Base-by-base conservation (phyloP, 2,329 filamentous ascomycete species). In the Colletotrichum lindemuthianum region DNA sequence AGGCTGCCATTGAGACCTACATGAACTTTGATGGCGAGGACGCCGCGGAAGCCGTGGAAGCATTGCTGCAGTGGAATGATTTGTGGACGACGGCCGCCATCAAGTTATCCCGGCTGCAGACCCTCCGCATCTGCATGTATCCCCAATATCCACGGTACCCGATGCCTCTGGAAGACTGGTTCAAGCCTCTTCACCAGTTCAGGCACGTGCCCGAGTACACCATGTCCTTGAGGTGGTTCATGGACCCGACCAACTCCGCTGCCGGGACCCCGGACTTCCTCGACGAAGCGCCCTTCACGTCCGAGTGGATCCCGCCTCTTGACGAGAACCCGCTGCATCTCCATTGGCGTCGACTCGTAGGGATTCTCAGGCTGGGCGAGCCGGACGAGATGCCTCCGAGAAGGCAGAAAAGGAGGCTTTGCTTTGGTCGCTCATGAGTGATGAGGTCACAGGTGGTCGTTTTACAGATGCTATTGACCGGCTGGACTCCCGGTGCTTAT, bases 151-250 rank as follows among this genome's bases (percentile, higher is more conserved):
- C 61, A 12, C 58, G 61, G 8, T 65, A 48, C 16, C 61, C 61
- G 9, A 65, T 61, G 36, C 61, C 61, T 0, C 59, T 56, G 9
- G 61, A 65, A 3, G 61, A 65, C 43, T 65, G 61, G 61, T 52
- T 61, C 3, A 37, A 13, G 36, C 34, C 61, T 8, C 58, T 65
- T 4, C 61, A 65, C 11, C 59, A 48, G 15, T 57, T 65, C 33
- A 45, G 47, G 13, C 24, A 55, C n/a, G 60, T 65, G 24, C 40
- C 58, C 15, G 13, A 8, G 8, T 61, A 56, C 47, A 11, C 33
- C 1, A 36, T 50, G 9, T 52, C 58, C 2, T 36, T 65, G n/a
- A 54, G 58, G 24, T 65, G 61, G 61, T 65, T 65, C 52, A 16
- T 51, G 11, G 15, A 61, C 34, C 41, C 44, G 8, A 15, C 61